Conservation (phyloP, 257 asterid genomes). For the Penstemon davidsonii region DNA sequence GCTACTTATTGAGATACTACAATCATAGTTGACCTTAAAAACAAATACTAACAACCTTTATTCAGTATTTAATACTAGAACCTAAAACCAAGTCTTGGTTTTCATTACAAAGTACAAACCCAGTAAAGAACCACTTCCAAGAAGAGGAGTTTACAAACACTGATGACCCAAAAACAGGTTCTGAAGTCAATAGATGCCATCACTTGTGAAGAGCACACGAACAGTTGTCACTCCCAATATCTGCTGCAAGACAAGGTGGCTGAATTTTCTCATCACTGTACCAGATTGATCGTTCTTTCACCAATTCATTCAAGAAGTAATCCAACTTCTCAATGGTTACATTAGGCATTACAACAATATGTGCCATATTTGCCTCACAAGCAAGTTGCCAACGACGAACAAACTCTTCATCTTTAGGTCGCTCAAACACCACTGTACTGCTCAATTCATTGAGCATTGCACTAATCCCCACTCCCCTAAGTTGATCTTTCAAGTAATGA, state of each 20-base stretch:
- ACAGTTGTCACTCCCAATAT: constrained; percentile 65
- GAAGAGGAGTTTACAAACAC: too few relatives aligned
- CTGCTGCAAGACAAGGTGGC: constrained; percentile 85
- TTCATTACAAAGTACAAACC: too few relatives aligned
- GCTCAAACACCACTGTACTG: constrained; percentile 92
- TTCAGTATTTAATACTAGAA: too few relatives aligned
- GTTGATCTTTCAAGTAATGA: constrained; percentile 82
- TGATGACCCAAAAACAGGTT: constrained; percentile 6
- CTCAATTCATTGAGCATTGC: constrained; percentile 95
- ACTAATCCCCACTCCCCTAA: constrained; percentile 66
- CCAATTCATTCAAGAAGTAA: constrained; percentile 57
- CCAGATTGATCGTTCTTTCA: constrained; percentile 65
- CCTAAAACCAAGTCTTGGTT: too few relatives aligned
- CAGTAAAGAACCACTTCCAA: too few relatives aligned
- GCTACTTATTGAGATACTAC: too few relatives aligned
- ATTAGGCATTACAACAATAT: constrained; percentile 85
- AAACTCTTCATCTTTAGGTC: constrained; percentile 86
- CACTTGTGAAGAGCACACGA: constrained; percentile 51
- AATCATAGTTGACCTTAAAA: too few relatives aligned
- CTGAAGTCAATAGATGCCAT: constrained; percentile 19
- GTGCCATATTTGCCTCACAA: constrained; percentile 90
- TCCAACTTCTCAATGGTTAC: constrained; percentile 79
- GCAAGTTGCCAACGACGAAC: constrained; percentile 97
- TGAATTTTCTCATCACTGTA: constrained; percentile 48
- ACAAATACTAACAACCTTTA: too few relatives aligned